phyloP scores from a whole-genome alignment of 179 eudicot genomes.

The Silene vulgaris region DNA sequence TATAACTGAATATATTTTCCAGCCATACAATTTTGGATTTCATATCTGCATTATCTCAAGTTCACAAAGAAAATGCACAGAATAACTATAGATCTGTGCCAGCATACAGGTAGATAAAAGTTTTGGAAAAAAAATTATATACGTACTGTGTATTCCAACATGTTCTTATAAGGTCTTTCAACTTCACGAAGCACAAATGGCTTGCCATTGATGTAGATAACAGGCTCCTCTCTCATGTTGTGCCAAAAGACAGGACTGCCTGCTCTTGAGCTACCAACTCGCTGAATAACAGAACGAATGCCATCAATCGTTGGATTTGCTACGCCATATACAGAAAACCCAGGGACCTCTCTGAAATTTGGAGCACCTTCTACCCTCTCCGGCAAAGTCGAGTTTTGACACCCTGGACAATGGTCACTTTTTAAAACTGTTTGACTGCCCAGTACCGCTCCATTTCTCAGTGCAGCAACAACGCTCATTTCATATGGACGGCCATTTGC shows the following conservation, averaged over 20 bases:
- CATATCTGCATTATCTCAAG: neutral
- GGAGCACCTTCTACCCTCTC: conserved; percentile 99
- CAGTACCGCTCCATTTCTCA: conserved; percentile 80
- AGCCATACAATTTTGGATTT: conserved; percentile 1
- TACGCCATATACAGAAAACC: conserved; percentile 94
- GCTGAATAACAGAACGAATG: conserved; percentile 71
- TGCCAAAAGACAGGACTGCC: conserved; percentile 89
- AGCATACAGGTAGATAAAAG: conserved; percentile 13
- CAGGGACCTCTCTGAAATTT: conserved; percentile 89
- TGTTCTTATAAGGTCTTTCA: conserved; percentile 93
- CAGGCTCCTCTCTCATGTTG: conserved; percentile 98
- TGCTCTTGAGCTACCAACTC: conserved; percentile 65
- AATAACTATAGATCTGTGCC: neutral
- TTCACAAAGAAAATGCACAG: neutral
- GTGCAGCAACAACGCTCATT: conserved; percentile 80
- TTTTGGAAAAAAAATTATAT: conserved; percentile 9
- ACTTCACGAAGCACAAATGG: conserved; percentile 99
- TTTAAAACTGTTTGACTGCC: conserved; percentile 96
- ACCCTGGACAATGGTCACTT: conserved; percentile 94
- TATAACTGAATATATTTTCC: neutral
- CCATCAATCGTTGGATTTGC: conserved; percentile 93
- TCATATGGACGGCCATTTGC: conserved; percentile 74
- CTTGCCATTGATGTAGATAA: conserved; percentile 87
- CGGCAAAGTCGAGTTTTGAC: conserved; percentile 64
- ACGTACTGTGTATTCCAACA: conserved; percentile 88